phyloP scores from a whole-genome alignment of 139 green algal species.

The Chlorella sp. region DNA sequence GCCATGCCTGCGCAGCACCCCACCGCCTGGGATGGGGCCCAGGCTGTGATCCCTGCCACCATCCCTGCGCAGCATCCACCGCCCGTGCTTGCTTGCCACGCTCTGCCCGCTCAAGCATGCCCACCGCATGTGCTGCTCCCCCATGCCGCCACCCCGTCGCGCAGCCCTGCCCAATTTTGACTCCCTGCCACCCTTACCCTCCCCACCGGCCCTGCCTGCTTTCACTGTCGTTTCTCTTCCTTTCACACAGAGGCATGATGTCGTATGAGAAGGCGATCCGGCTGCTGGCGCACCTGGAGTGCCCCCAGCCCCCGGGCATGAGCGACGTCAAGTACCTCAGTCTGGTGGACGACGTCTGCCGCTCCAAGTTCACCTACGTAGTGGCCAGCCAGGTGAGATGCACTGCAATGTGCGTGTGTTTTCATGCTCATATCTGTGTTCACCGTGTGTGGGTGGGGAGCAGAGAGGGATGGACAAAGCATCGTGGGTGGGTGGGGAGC shows the following conservation, averaged over 20 bases:
- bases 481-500: too few species aligned
- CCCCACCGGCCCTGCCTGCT: not conserved
- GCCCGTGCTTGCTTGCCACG: too few species aligned
- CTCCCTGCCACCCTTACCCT: not conserved
- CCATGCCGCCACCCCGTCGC: not conserved
- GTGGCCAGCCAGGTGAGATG: not conserved
- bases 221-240: not conserved
- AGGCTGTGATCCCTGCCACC: too few species aligned
- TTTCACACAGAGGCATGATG: constrained; percentile 73
- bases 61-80: too few species aligned
- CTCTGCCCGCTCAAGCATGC: too few species aligned
- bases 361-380: constrained; percentile 83
- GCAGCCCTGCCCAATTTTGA: not conserved
- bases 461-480: too few species aligned
- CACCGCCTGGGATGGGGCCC: too few species aligned
- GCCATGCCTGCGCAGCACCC: too few species aligned
- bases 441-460: too few species aligned
- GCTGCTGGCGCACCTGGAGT: constrained; percentile 62
- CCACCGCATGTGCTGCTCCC: not conserved
- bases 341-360: constrained; percentile 65
- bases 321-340: constrained; percentile 42
- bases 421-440: not conserved
- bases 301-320: constrained; percentile 51
- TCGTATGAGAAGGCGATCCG: constrained; percentile 70
- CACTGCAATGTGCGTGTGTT: too few species aligned